phyloP scores from a whole-genome alignment of 345 rosid genomes.

The Syzygium grande region DNA sequence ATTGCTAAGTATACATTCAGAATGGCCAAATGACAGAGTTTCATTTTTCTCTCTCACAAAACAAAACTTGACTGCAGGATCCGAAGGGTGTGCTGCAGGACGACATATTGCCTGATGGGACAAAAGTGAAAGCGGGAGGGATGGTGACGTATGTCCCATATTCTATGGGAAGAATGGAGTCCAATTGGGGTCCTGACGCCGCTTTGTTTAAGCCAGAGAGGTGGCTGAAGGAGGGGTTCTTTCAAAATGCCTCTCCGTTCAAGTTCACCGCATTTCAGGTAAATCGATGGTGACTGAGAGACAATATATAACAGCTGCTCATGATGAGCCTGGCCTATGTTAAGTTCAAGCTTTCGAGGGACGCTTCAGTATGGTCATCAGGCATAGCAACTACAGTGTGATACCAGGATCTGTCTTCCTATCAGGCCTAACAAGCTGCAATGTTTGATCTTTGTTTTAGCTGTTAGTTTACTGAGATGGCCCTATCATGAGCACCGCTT shows the following conservation, averaged over 20 bases:
- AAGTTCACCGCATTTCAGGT: slow-evolving; percentile 97
- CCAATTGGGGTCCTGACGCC: slow-evolving; percentile 92
- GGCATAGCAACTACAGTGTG: not conserved
- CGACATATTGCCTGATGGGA: slow-evolving; percentile 85
- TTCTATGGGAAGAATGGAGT: slow-evolving; percentile 95
- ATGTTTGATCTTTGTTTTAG: not conserved
- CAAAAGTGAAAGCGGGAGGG: slow-evolving; percentile 90
- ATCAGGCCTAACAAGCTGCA: not conserved
- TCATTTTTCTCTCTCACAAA: not conserved
- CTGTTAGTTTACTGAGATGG: not conserved
- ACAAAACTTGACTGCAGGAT: slow-evolving; percentile 30
- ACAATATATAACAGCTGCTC: not conserved
- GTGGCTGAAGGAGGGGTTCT: slow-evolving; percentile 85
- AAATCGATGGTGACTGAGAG: not conserved
- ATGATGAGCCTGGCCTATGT: not conserved
- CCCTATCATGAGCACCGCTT: not conserved
- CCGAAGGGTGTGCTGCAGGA: slow-evolving; percentile 80
- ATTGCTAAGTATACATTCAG: not conserved
- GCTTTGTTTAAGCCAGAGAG: slow-evolving; percentile 76
- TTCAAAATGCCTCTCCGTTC: slow-evolving; percentile 88
- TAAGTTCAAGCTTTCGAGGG: not conserved
- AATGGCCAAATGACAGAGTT: not conserved
- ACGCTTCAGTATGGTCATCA: not conserved
- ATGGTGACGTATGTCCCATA: slow-evolving; percentile 98
- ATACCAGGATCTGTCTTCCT: not conserved